Evolutionary conservation across 2,329 filamentous ascomycete species (phyloP).

Genomic region (Cladophialophora immunda): DNA sequence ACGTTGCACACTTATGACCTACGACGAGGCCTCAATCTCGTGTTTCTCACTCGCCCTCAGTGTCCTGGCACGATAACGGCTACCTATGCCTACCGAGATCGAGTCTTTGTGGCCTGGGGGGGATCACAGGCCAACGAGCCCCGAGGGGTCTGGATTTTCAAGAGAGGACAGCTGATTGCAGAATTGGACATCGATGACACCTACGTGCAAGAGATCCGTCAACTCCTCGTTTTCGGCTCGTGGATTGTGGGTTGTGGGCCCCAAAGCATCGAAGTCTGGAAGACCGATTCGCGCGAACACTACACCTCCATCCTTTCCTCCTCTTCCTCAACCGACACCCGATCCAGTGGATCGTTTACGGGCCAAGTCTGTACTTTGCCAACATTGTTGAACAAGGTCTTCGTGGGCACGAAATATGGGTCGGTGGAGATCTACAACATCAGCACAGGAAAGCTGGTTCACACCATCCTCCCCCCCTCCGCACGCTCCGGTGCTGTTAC

Average conservation of each 20-base stretch:
- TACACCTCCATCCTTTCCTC: constrained; percentile 80
- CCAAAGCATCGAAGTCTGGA: constrained; percentile 88
- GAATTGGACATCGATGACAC: constrained; percentile 75
- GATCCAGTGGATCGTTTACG: constrained; percentile 68
- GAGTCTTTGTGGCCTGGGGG: constrained; percentile 90
- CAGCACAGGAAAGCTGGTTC: constrained; percentile 87
- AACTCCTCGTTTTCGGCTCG: constrained; percentile 83
- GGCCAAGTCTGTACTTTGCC: constrained; percentile 87
- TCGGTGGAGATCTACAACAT: constrained; percentile 98
- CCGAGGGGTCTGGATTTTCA: constrained; percentile 87
- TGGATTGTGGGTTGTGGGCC: constrained; percentile 86
- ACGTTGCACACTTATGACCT: constrained; percentile 96
- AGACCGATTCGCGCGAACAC: constrained; percentile 80
- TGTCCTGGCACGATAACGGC: constrained; percentile 87
- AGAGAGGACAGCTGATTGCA: constrained; percentile 83
- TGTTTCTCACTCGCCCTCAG: constrained; percentile 92
- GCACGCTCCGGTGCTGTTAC: constrained; percentile 82
- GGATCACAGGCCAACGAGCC: constrained; percentile 60
- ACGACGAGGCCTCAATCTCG: constrained; percentile 84
- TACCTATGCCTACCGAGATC: constrained; percentile 85
- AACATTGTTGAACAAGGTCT: constrained; percentile 94
- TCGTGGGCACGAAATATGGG: constrained; percentile 86
- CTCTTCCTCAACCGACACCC: constrained; percentile 37
- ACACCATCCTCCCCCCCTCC: constrained; percentile 82
- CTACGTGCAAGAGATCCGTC: constrained; percentile 70